Evolutionary conservation across 1,284 basidiomycete species (phyloP).

Genomic region (Marasmius tenuissimus): DNA sequence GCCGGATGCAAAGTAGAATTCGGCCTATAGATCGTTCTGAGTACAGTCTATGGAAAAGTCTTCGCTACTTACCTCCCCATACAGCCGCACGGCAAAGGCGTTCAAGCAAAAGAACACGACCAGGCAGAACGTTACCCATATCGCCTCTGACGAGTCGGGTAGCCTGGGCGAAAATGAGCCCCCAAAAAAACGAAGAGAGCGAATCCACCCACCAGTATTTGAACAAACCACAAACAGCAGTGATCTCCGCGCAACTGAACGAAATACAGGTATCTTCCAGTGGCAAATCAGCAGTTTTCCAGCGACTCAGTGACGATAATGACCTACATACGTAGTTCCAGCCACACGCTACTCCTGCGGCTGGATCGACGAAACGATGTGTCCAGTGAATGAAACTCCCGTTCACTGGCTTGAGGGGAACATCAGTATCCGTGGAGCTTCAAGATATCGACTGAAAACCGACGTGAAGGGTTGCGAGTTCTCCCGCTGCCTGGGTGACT

Average conservation of each 20-base stretch:
- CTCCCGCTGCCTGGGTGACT: conserved; percentile 13
- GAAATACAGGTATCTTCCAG: conserved; percentile 13
- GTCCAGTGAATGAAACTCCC: conserved; percentile 15
- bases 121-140: conserved; percentile 14
- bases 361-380: conserved; percentile 14
- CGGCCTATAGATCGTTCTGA: conserved; percentile 19
- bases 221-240: conserved; percentile 12
- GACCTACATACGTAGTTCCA: conserved; percentile 15
- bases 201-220: conserved; percentile 12
- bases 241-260: conserved; percentile 14
- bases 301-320: not conserved
- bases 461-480: conserved; percentile 7
- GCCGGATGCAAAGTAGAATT: conserved; percentile 27
- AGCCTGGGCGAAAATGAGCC: conserved; percentile 1
- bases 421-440: not conserved
- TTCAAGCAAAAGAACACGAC: conserved; percentile 14
- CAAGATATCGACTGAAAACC: not conserved
- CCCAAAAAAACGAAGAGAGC: not conserved
- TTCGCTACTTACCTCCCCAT: conserved; percentile 24
- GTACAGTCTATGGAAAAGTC: not conserved
- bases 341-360: conserved; percentile 14
- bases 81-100: conserved; percentile 12
- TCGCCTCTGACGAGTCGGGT: conserved; percentile 12
- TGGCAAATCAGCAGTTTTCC: not conserved
- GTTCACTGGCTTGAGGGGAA: conserved; percentile 7